phyloP scores from a whole-genome alignment of 2,329 filamentous ascomycete species.

The Penicillium verrucosum region DNA sequence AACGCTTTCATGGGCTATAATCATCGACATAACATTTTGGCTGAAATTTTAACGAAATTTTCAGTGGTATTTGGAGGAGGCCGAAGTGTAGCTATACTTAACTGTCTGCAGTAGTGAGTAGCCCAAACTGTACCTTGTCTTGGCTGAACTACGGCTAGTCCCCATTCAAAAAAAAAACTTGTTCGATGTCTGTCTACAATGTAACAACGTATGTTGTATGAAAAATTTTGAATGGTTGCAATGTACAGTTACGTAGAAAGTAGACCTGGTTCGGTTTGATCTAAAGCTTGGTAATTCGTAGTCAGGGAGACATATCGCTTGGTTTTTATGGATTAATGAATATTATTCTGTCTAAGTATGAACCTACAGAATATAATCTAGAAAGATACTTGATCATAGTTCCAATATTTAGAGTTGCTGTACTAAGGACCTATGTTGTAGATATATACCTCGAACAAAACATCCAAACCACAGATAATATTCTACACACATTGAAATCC shows the following conservation, averaged over 20 bases:
- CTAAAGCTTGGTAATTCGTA: neutral
- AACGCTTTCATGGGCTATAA: neutral
- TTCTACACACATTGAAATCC: too few relatives aligned
- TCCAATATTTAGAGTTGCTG: neutral
- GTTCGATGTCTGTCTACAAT: neutral
- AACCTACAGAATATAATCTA: neutral
- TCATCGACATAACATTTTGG: too few relatives aligned
- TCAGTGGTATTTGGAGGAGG: neutral
- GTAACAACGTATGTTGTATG: neutral
- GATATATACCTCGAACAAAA: neutral
- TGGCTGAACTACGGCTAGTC: neutral
- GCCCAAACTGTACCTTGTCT: neutral
- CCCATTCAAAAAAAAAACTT: too few relatives aligned
- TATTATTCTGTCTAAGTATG: neutral
- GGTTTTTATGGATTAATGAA: neutral
- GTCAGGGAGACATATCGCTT: neutral
- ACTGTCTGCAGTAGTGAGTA: neutral
- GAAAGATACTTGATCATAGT: neutral
- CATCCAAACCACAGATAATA: neutral
- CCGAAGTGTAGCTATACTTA: neutral
- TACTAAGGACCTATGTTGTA: neutral
- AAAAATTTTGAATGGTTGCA: neutral
- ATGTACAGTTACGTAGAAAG: neutral
- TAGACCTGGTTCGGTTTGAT: neutral
- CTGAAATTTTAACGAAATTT: too few relatives aligned